phyloP scores from a whole-genome alignment of 106 monocot genomes.

The Allium fistulosum region DNA sequence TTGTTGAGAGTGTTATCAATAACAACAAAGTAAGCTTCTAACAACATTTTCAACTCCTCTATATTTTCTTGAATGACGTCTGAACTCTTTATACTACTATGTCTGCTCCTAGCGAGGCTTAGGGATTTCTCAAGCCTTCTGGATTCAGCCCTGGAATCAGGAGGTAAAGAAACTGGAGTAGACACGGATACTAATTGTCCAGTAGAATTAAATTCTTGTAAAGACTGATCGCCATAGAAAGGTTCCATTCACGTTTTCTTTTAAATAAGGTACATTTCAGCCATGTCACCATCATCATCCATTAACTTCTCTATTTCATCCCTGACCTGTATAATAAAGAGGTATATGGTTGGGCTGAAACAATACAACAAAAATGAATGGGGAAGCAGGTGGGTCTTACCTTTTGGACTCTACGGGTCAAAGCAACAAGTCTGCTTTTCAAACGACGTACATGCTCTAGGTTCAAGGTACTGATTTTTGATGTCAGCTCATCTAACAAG shows the following conservation, averaged over 20 bases:
- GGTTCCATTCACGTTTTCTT: conserved; percentile 24
- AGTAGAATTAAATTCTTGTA: no score
- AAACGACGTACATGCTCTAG: no score
- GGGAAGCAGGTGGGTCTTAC: no score
- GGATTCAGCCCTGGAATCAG: no score
- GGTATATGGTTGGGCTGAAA: no score
- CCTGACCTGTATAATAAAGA: conserved; percentile 28
- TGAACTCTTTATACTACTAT: conserved; percentile 38
- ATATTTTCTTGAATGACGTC: conserved; percentile 26
- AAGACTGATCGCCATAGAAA: not conserved
- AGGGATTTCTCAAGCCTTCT: no score
- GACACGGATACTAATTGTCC: not conserved
- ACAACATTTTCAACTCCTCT: conserved; percentile 58
- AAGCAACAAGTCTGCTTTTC: no score
- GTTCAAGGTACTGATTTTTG: no score
- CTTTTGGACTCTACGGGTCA: no score
- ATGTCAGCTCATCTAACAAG: no score
- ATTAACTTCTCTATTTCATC: conserved; percentile 73
- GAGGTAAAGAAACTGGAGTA: not conserved
- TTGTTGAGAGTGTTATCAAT: conserved; percentile 63
- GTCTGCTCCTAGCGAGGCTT: conserved; percentile 20
- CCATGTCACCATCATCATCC: conserved; percentile 77
- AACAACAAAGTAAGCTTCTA: conserved; percentile 69
- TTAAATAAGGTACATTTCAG: conserved; percentile 68
- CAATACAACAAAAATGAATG: no score